A percentile compares a stretch with the other conserved stretches of the same genome.
Conservation (phyloP, 176 grass and related monocot genomes). For the Saccharum spontaneum region DNA sequence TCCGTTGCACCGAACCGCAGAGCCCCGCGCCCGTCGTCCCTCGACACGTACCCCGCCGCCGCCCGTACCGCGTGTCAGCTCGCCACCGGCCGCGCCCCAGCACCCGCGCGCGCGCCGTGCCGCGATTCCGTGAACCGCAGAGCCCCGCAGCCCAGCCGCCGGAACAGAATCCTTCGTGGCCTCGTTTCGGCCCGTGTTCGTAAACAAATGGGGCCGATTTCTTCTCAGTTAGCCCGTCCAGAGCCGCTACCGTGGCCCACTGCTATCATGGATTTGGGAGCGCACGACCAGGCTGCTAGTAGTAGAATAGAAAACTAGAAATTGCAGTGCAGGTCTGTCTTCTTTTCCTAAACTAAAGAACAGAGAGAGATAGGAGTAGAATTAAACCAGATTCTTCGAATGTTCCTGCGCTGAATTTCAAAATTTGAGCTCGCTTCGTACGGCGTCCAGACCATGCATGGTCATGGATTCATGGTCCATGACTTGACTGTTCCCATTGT, state of each 20-base stretch:
- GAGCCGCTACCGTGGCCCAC: background rate
- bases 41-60: conserved; percentile 45
- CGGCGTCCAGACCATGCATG: background rate
- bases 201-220: background rate
- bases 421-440: background rate
- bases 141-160: background rate
- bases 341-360: no score
- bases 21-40: conserved; percentile 3
- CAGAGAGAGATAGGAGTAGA: no score
- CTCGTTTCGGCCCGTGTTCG: background rate
- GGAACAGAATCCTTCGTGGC: background rate
- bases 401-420: conserved; percentile 7
- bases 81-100: conserved; percentile 15
- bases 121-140: background rate
- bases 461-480: background rate
- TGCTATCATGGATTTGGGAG: background rate
- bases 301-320: background rate
- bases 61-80: conserved; percentile 40
- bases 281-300: background rate
- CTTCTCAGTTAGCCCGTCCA: background rate
- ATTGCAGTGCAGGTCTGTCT: background rate
- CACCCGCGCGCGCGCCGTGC: background rate
- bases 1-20: conserved; percentile 53
- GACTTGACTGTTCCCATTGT: background rate
- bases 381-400: background rate